Conservation (phyloP, 306 rosid species). For the Datisca glomerata region DNA sequence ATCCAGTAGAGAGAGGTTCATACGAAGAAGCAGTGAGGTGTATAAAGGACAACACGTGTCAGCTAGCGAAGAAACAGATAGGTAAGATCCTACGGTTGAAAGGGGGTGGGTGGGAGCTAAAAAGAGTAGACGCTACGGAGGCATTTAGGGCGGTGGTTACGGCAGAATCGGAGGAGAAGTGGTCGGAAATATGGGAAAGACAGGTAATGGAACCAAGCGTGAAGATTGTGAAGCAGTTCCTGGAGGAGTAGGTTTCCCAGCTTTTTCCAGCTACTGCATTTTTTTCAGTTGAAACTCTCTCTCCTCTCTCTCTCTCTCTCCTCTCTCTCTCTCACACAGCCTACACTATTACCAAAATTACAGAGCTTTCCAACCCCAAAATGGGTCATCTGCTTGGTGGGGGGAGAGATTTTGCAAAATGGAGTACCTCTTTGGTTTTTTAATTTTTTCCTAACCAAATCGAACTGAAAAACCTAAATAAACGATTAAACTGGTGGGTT, state of each 20-base stretch:
- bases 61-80: slow-evolving; percentile 52
- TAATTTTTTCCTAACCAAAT: too few species aligned
- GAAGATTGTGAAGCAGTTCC: slow-evolving; percentile 86
- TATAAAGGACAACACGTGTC: slow-evolving; percentile 74
- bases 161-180: slow-evolving; percentile 18
- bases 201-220: slow-evolving; percentile 80
- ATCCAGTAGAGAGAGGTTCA: slow-evolving; percentile 31
- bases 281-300: not conserved
- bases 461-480: too few species aligned
- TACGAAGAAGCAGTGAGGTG: slow-evolving; percentile 56
- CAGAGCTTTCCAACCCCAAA: too few species aligned
- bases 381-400: too few species aligned
- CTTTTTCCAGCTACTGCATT: slow-evolving; percentile 16
- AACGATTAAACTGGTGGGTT: too few species aligned
- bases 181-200: slow-evolving; percentile 57
- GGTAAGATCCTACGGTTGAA: slow-evolving; percentile 44
- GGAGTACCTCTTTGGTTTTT: too few species aligned
- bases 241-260: slow-evolving; percentile 61
- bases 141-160: slow-evolving; percentile 42
- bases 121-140: slow-evolving; percentile 69
- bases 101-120: slow-evolving; percentile 68
- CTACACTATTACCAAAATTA: too few species aligned
- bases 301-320: not conserved
- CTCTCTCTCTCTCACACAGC: not conserved
- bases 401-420: too few species aligned